These are phyloP conservation scores for Bipolaris sorokiniana DNA, from an alignment of 2,329 filamentous ascomycete genomes.

Conservation along the genomic window DNA sequence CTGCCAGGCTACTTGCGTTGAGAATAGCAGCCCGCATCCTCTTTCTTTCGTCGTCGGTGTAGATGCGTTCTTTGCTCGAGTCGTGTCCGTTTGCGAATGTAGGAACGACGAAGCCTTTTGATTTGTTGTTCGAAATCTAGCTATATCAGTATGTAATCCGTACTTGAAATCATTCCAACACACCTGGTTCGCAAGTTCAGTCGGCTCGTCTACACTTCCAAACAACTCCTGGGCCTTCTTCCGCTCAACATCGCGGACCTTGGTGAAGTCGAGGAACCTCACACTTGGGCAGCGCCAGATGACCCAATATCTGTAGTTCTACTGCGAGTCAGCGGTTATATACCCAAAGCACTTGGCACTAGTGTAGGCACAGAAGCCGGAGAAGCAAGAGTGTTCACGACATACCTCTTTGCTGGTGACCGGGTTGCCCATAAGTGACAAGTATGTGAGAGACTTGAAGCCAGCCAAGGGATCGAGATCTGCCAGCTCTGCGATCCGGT, in stretches of 20 bases:
- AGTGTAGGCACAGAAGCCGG: conserved; percentile 20
- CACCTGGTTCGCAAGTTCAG: conserved; percentile 68
- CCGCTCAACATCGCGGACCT: conserved; percentile 87
- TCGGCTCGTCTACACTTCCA: conserved; percentile 77
- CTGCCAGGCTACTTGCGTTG: conserved; percentile 85
- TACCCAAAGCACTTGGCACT: conserved; percentile 18
- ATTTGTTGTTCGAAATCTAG: conserved; percentile 81
- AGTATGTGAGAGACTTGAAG: conserved; percentile 74
- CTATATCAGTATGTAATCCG: conserved; percentile 34
- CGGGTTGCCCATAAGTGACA: conserved; percentile 85
- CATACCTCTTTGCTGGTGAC: conserved; percentile 87
- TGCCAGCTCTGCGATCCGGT: conserved; percentile 81
- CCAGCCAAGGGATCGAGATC: conserved; percentile 81
- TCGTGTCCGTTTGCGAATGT: conserved; percentile 47
- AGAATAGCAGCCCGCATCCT: conserved; percentile 84
- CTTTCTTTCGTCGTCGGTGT: conserved; percentile 86
- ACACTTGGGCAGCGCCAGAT: conserved; percentile 85
- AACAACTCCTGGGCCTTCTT: conserved; percentile 79
- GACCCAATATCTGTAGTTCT: conserved; percentile 93
- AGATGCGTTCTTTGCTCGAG: conserved; percentile 66
- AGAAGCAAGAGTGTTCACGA: conserved; percentile 6
- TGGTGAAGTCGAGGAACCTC: conserved; percentile 89
- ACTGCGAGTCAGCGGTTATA: conserved; percentile 15
- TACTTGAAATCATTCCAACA: not conserved
- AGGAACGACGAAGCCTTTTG: conserved; percentile 70